A percentile compares a stretch with the other conserved stretches of the same genome.
phyloP scores from a whole-genome alignment of 768 basidiomycete species.

The Coprinopsis cinerea region DNA sequence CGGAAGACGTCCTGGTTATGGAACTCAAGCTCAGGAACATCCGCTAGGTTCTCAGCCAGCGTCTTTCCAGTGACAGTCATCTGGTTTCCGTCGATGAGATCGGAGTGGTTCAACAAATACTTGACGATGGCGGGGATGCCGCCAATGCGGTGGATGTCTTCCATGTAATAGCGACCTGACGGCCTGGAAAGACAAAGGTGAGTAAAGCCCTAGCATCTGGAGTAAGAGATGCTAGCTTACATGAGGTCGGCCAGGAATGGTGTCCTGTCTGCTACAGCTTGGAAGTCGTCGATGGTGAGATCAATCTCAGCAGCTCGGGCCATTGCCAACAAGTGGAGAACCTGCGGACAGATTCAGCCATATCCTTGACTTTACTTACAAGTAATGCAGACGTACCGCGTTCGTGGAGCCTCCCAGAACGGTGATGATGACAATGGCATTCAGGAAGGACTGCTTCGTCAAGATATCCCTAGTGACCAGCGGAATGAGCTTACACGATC shows the following conservation, averaged over 20 bases:
- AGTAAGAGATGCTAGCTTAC: constrained; percentile 9
- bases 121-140: constrained; percentile 83
- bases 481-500: not conserved
- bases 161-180: constrained; percentile 85
- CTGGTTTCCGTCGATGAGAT: constrained; percentile 75
- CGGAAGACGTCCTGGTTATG: constrained; percentile 72
- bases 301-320: constrained; percentile 71
- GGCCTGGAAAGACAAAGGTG: constrained; percentile 39
- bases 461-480: constrained; percentile 32
- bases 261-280: constrained; percentile 69
- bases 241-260: constrained; percentile 83
- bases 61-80: constrained; percentile 92
- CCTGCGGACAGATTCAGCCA: constrained; percentile 31
- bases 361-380: not conserved
- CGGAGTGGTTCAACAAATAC: constrained; percentile 72
- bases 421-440: constrained; percentile 77
- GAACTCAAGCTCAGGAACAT: constrained; percentile 68
- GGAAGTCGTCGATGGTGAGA: constrained; percentile 83
- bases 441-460: constrained; percentile 58
- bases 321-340: constrained; percentile 80
- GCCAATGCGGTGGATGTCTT: constrained; percentile 81
- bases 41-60: constrained; percentile 78
- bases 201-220: not conserved
- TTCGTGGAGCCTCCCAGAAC: constrained; percentile 86
- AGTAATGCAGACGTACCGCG: constrained; percentile 55